Percentiles rank a stretch among this genome's conserved stretches.
Evolutionary conservation across 2,329 filamentous ascomycete species (phyloP).

Genomic region (Elsinoe fawcettii): DNA sequence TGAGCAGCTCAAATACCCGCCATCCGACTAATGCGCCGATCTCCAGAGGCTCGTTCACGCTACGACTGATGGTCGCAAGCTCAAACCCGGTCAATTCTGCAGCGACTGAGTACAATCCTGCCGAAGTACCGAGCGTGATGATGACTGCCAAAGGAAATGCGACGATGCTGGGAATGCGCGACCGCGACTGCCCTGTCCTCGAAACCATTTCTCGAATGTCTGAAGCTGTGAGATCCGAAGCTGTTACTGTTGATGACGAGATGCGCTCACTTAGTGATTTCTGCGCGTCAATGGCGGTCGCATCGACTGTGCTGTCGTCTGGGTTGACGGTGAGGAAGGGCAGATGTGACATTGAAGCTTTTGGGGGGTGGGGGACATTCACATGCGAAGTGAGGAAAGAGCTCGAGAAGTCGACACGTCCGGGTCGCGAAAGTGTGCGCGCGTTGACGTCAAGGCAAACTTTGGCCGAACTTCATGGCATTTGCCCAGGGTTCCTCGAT

Average conservation of each 20-base stretch:
- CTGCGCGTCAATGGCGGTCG: slow-evolving; percentile 18
- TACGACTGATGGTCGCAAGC: slow-evolving; percentile 59
- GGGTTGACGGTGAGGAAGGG: slow-evolving; percentile 26
- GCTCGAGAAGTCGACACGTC: slow-evolving; percentile 8
- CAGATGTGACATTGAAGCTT: slow-evolving; percentile 22
- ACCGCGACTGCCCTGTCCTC: slow-evolving; percentile 20
- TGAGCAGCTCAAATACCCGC: slow-evolving; percentile 57
- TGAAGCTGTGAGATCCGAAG: slow-evolving; percentile 12
- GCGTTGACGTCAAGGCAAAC: slow-evolving; percentile 9
- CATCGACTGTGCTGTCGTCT: slow-evolving; percentile 23
- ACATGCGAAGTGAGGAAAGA: not conserved
- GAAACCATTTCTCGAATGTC: slow-evolving; percentile 12
- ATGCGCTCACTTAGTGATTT: slow-evolving; percentile 16
- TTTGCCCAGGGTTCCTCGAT: not conserved
- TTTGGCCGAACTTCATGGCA: not conserved
- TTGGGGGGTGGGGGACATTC: not conserved
- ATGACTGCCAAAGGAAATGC: slow-evolving; percentile 40
- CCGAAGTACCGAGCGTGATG: slow-evolving; percentile 54
- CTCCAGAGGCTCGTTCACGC: slow-evolving; percentile 54
- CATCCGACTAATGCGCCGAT: slow-evolving; percentile 48
- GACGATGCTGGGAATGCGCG: slow-evolving; percentile 28
- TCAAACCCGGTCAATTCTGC: slow-evolving; percentile 56
- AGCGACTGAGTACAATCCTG: slow-evolving; percentile 55
- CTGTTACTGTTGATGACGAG: slow-evolving; percentile 15
- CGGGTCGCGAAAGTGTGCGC: not conserved